Evolutionary conservation across 306 rosid species (phyloP).

Genomic region (Casuarina cunninghamiana): DNA sequence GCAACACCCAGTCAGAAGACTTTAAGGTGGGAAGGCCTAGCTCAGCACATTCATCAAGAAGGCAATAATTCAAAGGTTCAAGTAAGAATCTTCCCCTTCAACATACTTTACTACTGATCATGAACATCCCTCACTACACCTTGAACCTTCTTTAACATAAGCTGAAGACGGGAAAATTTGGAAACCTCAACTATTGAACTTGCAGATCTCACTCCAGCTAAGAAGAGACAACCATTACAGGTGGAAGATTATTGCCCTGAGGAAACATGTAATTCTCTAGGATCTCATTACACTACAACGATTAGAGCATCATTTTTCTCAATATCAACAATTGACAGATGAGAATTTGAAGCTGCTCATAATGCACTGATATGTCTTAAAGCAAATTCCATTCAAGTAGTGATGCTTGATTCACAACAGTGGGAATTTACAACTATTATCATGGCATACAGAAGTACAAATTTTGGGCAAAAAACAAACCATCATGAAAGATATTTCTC

Average conservation of each 20-base stretch:
- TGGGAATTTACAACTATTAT: neutral
- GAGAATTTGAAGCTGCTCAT: neutral
- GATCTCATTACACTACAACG: neutral
- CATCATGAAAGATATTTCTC: slow-evolving; percentile 9
- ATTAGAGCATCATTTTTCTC: neutral
- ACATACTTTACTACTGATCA: too few relatives aligned
- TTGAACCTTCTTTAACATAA: too few relatives aligned
- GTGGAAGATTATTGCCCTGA: neutral
- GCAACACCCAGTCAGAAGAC: too few relatives aligned
- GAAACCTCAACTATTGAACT: too few relatives aligned
- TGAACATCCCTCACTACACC: too few relatives aligned
- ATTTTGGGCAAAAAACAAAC: neutral
- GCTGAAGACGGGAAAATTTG: too few relatives aligned
- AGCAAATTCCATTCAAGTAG: neutral
- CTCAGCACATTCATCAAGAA: too few relatives aligned
- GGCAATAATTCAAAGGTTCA: too few relatives aligned
- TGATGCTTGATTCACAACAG: neutral
- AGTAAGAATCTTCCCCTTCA: too few relatives aligned
- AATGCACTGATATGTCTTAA: neutral
- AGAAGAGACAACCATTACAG: too few relatives aligned
- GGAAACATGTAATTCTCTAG: neutral
- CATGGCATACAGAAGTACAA: neutral
- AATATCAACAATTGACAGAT: neutral
- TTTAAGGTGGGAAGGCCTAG: too few relatives aligned
- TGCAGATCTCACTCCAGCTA: too few relatives aligned